Base-by-base conservation (phyloP, 768 basidiomycete species). In the Hypsizygus marmoreus region DNA sequence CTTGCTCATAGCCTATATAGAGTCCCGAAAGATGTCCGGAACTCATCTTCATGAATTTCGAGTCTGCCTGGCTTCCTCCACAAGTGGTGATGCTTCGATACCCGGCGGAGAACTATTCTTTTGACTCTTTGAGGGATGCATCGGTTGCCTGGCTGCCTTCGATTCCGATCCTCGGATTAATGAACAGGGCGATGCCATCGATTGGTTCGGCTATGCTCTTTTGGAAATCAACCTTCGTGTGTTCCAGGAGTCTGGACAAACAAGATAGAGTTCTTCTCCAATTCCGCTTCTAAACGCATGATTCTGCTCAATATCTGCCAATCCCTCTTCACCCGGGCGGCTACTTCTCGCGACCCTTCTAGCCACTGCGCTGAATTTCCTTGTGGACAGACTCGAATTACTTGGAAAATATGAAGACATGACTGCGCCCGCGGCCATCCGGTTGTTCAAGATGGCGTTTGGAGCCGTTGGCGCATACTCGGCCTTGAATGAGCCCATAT, bases 381-480 rank as follows among this genome's bases (percentile, higher is more conserved):
- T 99, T 41, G 83, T 95, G 40, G 82, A 84, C 17, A 80, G 86
- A 26, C 79, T 99, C 12, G 87, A 85, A 13, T 67, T 84, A 30
- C 78, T 99, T 4, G 95, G 95, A 25, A 87, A 93, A 51, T 81
- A 86, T 58, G 87, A 92, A 52, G 88, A 91, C 55, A 74, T 82
- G 51, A 82, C 83, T 14, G 89, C 92, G 1, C 84, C 86, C 0
- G 82, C 93, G 10, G 88, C 89, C 8, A 87, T 99, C 50, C 83
- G 92, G 40, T 71, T 97, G 35, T 97, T 92, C 81, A 98, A 97
- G 72, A 87, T 97, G 80, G 86, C 93, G 11, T 99, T 98, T 66
- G 76, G 79, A 46, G 91, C 95, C 4, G 91, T 97, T 41, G 81
- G 84, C 10, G 58, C 79, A 39, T 84, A 80, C 64, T 85, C 93